Evolutionary conservation across 1,284 basidiomycete species (phyloP).

Genomic region (Cryptococcus jaspeensis): DNA sequence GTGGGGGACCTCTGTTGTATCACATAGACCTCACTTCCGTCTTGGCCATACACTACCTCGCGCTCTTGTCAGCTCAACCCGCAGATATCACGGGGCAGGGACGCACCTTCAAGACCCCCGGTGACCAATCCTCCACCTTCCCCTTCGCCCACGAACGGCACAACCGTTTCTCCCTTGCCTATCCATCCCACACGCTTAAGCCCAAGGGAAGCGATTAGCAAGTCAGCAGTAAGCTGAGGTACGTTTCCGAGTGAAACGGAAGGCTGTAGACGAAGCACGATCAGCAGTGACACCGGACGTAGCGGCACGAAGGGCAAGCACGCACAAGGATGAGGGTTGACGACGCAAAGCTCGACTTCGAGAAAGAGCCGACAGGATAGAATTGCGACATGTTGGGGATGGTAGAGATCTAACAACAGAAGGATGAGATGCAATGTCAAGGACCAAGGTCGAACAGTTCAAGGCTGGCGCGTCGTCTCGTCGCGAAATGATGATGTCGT

Average conservation of each 20-base stretch:
- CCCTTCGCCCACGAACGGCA: slow-evolving; percentile 66
- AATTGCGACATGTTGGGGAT: slow-evolving; percentile 8
- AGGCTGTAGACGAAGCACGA: slow-evolving; percentile 56
- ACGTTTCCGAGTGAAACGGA: slow-evolving; percentile 76
- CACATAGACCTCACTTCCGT: slow-evolving; percentile 57
- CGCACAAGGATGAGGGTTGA: slow-evolving; percentile 21
- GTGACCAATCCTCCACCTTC: slow-evolving; percentile 65
- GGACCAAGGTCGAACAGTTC: no score
- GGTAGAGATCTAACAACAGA: no score
- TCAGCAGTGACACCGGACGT: not conserved
- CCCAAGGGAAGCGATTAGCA: slow-evolving; percentile 65
- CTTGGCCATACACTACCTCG: slow-evolving; percentile 63
- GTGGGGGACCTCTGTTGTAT: slow-evolving; percentile 74
- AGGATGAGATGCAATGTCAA: no score
- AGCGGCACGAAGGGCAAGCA: not conserved
- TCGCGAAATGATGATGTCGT: no score
- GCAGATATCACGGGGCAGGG: not conserved
- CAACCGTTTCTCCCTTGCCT: slow-evolving; percentile 62
- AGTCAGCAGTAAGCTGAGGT: slow-evolving; percentile 69
- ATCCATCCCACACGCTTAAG: slow-evolving; percentile 61
- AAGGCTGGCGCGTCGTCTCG: no score
- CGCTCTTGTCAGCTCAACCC: slow-evolving; percentile 7
- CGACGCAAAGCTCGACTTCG: slow-evolving; percentile 1
- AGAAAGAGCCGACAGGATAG: slow-evolving; percentile 13
- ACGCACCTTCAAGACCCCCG: slow-evolving; percentile 69